Base-by-base conservation (phyloP, 192 early-diverging fungal genomes). In the Backusella psychrophila region DNA sequence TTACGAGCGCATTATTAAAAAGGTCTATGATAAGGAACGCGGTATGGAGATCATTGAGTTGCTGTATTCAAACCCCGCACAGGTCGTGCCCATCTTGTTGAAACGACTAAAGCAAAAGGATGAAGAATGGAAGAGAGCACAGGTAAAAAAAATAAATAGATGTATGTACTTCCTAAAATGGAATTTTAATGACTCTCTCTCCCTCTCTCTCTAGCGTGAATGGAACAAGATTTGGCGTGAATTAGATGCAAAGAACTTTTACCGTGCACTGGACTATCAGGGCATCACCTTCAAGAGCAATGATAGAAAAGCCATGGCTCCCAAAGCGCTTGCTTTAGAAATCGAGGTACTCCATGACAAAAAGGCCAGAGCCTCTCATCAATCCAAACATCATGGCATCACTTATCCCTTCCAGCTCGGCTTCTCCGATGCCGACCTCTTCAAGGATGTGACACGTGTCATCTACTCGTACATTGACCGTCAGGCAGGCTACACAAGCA, bases 171-270 rank as follows among this genome's bases (percentile, higher is more conserved):
- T 4, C 33, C 33, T 33, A 33, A 33, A 33, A 33, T 33, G 33
- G 33, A 33, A 33, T 34, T n/a, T 38, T 36, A 17, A 2, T 44
- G 26, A 1, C 19, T 42, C 41, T 72, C 76, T 77, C 19, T 42
- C 41, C 69, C 76, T 77, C 53, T 78, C 73, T 46, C 77, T 76
- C 70, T 86, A 97, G 88, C 93, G 96, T 69, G 96, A 98, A 73
- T 96, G 92, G 91, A 95, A 96, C 86, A 96, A 97, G 82, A 91
- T 98, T 31, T 99, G 98, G 98, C 92, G 96, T 26, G 97, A 99
- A 75, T 86, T 92, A 39, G 97, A 99, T 56, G 77, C 88, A 66
- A 96, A 96, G 77, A 99, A 98, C 87, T 99, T 92, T 84, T 94
- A 95, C 81, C 95, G 95, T 56, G 90, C 97, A 11, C 86, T 99